phyloP scores from a whole-genome alignment of 1,284 basidiomycete genomes.

The Boletus semigastroideus region DNA sequence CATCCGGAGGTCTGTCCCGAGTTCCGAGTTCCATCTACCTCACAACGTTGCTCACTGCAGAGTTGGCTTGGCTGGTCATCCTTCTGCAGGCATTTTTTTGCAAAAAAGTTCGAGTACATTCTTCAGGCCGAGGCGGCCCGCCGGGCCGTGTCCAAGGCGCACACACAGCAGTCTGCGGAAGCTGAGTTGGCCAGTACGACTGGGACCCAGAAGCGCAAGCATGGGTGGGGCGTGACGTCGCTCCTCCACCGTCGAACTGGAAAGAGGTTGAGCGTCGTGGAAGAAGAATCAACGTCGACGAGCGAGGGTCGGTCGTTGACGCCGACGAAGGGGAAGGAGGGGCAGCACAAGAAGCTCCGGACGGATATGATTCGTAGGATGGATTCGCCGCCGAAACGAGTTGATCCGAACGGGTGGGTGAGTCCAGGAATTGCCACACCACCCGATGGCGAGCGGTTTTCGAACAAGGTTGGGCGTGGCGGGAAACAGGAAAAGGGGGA shows the following conservation, averaged over 20 bases:
- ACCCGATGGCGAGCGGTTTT: slow-evolving; percentile 12
- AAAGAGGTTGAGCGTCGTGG: slow-evolving; percentile 15
- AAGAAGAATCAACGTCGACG: slow-evolving; percentile 20
- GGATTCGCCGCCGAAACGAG: slow-evolving; percentile 74
- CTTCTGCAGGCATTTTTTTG: slow-evolving; percentile 68
- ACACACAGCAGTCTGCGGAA: slow-evolving; percentile 6
- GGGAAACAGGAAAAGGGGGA: slow-evolving; percentile 3
- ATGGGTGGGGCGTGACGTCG: slow-evolving; percentile 35
- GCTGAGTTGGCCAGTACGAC: slow-evolving; percentile 11
- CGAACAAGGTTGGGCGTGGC: slow-evolving; percentile 1
- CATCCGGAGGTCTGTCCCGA: slow-evolving; percentile 52
- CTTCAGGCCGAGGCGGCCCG: slow-evolving; percentile 50
- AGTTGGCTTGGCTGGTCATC: neutral
- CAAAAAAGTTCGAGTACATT: slow-evolving; percentile 68
- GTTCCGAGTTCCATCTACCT: neutral
- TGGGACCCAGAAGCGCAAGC: slow-evolving; percentile 24
- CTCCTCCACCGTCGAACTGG: slow-evolving; percentile 32
- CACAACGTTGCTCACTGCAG: neutral
- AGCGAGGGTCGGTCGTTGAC: slow-evolving; percentile 17
- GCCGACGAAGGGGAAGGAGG: slow-evolving; percentile 22
- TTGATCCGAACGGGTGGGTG: slow-evolving; percentile 81
- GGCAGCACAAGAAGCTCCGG: slow-evolving; percentile 42
- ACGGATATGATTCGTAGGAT: slow-evolving; percentile 86
- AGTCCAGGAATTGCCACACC: slow-evolving; percentile 41
- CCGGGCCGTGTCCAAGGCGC: slow-evolving; percentile 15